Evolutionary conservation across 768 basidiomycete genomes (phyloP).

Genomic region (Rhodotorula diobovata): DNA sequence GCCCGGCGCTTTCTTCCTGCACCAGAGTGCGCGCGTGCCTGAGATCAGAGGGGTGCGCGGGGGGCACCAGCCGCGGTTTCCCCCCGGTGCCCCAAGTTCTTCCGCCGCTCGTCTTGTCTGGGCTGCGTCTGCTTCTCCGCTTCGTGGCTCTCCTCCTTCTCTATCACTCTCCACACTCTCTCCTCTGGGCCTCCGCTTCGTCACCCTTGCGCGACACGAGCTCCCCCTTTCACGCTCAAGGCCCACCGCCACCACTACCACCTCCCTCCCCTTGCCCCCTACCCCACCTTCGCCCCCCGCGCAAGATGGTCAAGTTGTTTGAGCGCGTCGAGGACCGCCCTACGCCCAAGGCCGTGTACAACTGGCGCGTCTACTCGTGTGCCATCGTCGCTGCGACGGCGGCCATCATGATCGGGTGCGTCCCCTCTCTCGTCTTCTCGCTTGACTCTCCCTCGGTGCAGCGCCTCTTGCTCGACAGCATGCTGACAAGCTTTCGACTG

Average conservation of each 20-base stretch:
- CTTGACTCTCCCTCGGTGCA: slow-evolving; percentile 11
- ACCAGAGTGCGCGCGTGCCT: too few species aligned
- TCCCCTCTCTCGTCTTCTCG: not conserved
- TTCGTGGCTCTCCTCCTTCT: too few species aligned
- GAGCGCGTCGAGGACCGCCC: slow-evolving; percentile 27
- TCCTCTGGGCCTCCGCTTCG: too few species aligned
- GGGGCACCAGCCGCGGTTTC: too few species aligned
- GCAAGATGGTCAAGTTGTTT: slow-evolving; percentile 27
- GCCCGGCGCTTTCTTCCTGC: too few species aligned
- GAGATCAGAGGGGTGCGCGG: too few species aligned
- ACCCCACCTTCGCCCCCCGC: slow-evolving; percentile 3
- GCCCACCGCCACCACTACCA: not conserved
- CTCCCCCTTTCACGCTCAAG: too few species aligned
- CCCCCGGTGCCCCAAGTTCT: too few species aligned
- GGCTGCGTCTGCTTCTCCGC: too few species aligned
- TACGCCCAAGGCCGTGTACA: slow-evolving; percentile 29
- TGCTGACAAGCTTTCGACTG: not conserved
- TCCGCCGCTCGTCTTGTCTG: too few species aligned
- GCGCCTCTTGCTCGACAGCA: not conserved
- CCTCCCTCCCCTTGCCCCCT: not conserved
- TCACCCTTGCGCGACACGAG: too few species aligned
- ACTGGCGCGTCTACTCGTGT: slow-evolving; percentile 23
- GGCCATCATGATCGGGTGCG: slow-evolving; percentile 39
- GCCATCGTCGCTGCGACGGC: slow-evolving; percentile 35
- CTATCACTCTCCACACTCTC: too few species aligned